A percentile compares a stretch with the other conserved stretches of the same genome.
Conservation (phyloP, 1,284 basidiomycete genomes). For the Albatrellus sp. region DNA sequence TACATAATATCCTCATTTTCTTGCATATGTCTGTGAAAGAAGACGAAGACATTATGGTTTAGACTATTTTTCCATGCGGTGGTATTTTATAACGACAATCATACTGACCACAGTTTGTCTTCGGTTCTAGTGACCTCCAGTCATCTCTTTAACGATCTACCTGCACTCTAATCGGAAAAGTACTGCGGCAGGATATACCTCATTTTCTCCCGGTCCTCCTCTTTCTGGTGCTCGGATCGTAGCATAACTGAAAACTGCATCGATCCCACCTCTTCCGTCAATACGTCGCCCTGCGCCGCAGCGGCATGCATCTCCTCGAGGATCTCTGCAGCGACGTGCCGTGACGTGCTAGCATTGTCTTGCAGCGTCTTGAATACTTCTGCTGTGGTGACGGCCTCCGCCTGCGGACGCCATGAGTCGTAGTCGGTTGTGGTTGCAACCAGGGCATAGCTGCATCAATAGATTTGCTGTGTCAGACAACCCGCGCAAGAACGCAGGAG, state of each 20-base stretch:
- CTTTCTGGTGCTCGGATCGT: slow-evolving; percentile 43
- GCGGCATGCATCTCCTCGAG: slow-evolving; percentile 68
- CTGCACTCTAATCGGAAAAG: slow-evolving; percentile 24
- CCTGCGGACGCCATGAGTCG: slow-evolving; percentile 78
- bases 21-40: too few relatives aligned
- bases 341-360: slow-evolving; percentile 76
- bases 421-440: slow-evolving; percentile 89
- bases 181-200: slow-evolving; percentile 70
- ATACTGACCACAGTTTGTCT: too few relatives aligned
- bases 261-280: slow-evolving; percentile 58
- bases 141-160: too few relatives aligned
- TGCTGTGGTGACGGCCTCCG: slow-evolving; percentile 76
- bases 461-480: not conserved
- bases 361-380: slow-evolving; percentile 84
- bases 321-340: slow-evolving; percentile 62
- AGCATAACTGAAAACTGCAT: slow-evolving; percentile 88
- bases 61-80: too few relatives aligned
- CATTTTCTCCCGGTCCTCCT: slow-evolving; percentile 63
- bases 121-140: too few relatives aligned
- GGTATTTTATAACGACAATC: too few relatives aligned
- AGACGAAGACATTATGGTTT: too few relatives aligned
- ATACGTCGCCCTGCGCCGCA: slow-evolving; percentile 34
- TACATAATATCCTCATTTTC: too few relatives aligned
- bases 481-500: not conserved
- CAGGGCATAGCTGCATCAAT: slow-evolving; percentile 60